Percentiles rank a stretch among this genome's conserved stretches.
Evolutionary conservation across 768 basidiomycete species (phyloP).

Genomic region (Collybiopsis confluens): DNA sequence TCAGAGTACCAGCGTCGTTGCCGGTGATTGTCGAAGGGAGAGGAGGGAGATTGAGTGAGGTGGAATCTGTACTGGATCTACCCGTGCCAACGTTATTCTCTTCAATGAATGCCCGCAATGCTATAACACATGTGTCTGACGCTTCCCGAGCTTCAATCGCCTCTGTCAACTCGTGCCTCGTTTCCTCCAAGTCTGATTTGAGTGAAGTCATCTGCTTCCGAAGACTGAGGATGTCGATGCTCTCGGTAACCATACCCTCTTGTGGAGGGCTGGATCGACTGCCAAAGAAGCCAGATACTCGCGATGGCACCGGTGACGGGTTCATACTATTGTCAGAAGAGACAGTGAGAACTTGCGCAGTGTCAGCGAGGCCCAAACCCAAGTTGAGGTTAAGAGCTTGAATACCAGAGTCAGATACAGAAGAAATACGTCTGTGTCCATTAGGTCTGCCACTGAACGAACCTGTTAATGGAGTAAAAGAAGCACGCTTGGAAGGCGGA

Average conservation of each 20-base stretch:
- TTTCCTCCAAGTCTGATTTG: conserved; percentile 57
- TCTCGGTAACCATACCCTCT: conserved; percentile 34
- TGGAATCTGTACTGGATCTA: conserved; percentile 12
- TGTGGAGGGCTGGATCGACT: conserved; percentile 40
- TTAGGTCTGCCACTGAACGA: conserved; percentile 35
- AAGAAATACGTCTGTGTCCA: conserved; percentile 69
- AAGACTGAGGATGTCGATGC: conserved; percentile 52
- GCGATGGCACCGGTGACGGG: conserved; percentile 18
- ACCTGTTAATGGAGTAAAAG: conserved; percentile 71
- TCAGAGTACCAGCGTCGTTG: conserved; percentile 23
- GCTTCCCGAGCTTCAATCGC: conserved; percentile 83
- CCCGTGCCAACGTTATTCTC: conserved; percentile 60
- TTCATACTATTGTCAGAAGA: conserved; percentile 24
- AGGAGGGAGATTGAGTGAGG: conserved; percentile 35
- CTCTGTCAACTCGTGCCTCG: conserved; percentile 67
- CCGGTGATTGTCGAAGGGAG: conserved; percentile 37
- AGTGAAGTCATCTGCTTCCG: conserved; percentile 54
- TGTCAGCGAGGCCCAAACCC: background rate
- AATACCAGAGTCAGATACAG: conserved; percentile 60
- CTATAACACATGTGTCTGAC: conserved; percentile 79
- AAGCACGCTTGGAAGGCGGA: conserved; percentile 64
- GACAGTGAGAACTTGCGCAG: conserved; percentile 27
- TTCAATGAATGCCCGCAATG: conserved; percentile 77
- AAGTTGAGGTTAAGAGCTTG: conserved; percentile 21
- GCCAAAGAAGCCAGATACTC: conserved; percentile 45